Percentiles rank a stretch among this genome's conserved stretches.
These are phyloP conservation scores for Vicia faba DNA, from an alignment of 306 rosid species.

Conservation along the genomic window DNA sequence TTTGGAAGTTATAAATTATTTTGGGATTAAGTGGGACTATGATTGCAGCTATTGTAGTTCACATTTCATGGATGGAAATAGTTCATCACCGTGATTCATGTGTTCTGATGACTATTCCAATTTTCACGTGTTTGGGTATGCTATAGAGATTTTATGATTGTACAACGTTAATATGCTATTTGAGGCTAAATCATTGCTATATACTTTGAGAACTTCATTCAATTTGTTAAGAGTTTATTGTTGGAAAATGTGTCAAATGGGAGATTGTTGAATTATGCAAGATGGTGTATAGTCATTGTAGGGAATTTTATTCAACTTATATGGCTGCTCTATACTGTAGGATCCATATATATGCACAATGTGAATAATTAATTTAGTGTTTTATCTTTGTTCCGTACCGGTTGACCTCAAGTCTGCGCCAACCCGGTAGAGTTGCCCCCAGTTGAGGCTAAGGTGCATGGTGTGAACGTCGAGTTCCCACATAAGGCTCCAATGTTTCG, in stretches of 20 bases:
- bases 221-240: constrained; percentile 3
- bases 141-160: neutral
- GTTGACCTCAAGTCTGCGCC: too few relatives aligned
- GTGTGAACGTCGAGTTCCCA: too few relatives aligned
- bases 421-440: too few relatives aligned
- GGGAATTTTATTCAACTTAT: neutral
- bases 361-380: neutral
- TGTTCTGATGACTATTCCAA: neutral
- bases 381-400: neutral
- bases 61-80: neutral
- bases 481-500: too few relatives aligned
- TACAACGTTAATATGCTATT: constrained; percentile 2
- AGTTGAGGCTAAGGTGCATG: too few relatives aligned
- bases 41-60: constrained; percentile 6
- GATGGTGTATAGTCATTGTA: neutral
- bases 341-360: neutral
- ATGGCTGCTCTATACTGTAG: neutral
- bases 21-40: neutral
- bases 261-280: constrained; percentile 7
- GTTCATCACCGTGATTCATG: neutral
- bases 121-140: constrained; percentile 9
- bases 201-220: constrained; percentile 5
- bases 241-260: neutral
- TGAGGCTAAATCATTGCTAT: constrained; percentile 4
- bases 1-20: neutral